Evolutionary conservation across 1,284 basidiomycete genomes (phyloP).

Genomic region (Wolfiporia cocos): DNA sequence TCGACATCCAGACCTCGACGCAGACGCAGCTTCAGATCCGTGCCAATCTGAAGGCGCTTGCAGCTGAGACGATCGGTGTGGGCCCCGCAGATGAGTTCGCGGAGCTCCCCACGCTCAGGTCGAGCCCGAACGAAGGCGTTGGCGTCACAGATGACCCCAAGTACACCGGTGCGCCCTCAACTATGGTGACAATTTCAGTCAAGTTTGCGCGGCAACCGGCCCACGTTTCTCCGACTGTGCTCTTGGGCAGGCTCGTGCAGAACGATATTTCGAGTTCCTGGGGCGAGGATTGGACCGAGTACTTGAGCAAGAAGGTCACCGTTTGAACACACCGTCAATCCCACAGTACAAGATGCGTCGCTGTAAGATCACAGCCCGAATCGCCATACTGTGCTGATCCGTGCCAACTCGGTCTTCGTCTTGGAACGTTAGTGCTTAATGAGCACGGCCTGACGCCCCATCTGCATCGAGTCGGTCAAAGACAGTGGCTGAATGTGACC

Average conservation of each 20-base stretch:
- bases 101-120: constrained; percentile 60
- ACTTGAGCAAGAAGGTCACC: constrained; percentile 63
- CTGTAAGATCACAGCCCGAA: neutral
- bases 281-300: constrained; percentile 85
- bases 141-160: constrained; percentile 81
- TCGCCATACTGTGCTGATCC: too few relatives aligned
- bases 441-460: too few relatives aligned
- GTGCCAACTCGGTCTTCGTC: too few relatives aligned
- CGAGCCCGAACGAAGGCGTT: constrained; percentile 67
- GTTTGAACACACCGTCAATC: neutral
- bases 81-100: constrained; percentile 45
- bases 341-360: neutral
- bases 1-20: constrained; percentile 68
- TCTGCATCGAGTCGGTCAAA: too few relatives aligned
- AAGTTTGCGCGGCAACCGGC: constrained; percentile 90
- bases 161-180: constrained; percentile 67
- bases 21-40: constrained; percentile 72
- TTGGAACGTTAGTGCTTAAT: too few relatives aligned
- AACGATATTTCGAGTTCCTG: constrained; percentile 80
- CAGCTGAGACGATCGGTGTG: constrained; percentile 40
- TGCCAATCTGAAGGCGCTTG: constrained; percentile 64
- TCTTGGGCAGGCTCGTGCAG: constrained; percentile 83
- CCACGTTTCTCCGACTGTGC: constrained; percentile 86
- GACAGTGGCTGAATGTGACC: too few relatives aligned
- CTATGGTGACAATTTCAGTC: too few relatives aligned